A percentile compares a stretch with the other conserved stretches of the same genome.
Evolutionary conservation across 106 monocot species (phyloP).

Genomic region (Acanthochlamys bracteata): DNA sequence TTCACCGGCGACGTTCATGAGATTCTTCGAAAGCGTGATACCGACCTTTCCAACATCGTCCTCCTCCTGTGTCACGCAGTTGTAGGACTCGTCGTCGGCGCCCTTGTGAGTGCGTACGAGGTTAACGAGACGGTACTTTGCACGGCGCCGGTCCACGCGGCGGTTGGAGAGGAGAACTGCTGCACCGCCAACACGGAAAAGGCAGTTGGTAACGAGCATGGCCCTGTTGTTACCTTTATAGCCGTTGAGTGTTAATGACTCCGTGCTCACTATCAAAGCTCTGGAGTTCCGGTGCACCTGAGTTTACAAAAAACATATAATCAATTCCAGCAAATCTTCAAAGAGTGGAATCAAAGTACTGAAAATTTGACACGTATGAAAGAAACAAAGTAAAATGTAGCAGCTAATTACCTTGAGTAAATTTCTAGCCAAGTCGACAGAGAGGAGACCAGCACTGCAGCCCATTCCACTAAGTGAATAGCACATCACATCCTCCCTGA

Average conservation of each 20-base stretch:
- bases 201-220: slow-evolving; percentile 28
- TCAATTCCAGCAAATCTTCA: too few relatives aligned
- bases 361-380: too few relatives aligned
- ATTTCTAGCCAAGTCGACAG: slow-evolving; percentile 26
- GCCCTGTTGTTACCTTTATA: slow-evolving; percentile 12
- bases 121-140: slow-evolving; percentile 6
- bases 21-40: slow-evolving; percentile 8
- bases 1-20: slow-evolving; percentile 25
- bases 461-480: slow-evolving; percentile 31
- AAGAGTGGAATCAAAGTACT: too few relatives aligned
- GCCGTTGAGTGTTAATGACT: slow-evolving; percentile 4
- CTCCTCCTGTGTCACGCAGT: slow-evolving; percentile 8
- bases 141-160: not conserved
- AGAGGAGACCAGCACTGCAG: slow-evolving; percentile 32
- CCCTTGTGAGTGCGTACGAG: slow-evolving; percentile 8
- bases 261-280: slow-evolving; percentile 7
- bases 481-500: slow-evolving; percentile 26
- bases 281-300: slow-evolving; percentile 7
- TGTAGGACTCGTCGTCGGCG: not conserved
- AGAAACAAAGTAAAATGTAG: not conserved
- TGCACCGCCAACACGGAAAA: slow-evolving; percentile 29
- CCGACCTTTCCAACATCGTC: slow-evolving; percentile 4
- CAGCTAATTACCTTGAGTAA: slow-evolving; percentile 2
- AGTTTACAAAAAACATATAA: not conserved
- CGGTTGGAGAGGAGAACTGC: slow-evolving; percentile 11